phyloP scores from a whole-genome alignment of 2,329 filamentous ascomycete species.

The Metarhizium robertsii region DNA sequence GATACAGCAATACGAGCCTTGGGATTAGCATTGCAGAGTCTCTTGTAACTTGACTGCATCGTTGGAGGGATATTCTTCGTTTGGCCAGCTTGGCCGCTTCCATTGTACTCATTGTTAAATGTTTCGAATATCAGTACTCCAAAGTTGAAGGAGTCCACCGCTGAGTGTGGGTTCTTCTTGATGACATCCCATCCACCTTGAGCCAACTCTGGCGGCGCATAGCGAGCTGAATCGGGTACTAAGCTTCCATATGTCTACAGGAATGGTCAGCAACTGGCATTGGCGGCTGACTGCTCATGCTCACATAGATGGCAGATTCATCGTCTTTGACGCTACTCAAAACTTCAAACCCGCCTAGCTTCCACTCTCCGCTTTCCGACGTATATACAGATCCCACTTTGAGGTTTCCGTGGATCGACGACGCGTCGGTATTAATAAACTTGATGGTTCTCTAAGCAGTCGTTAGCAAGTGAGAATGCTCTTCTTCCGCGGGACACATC shows the following conservation, averaged over 20 bases:
- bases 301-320: constrained; percentile 79
- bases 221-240: constrained; percentile 74
- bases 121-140: constrained; percentile 80
- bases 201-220: constrained; percentile 78
- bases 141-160: constrained; percentile 80
- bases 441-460: constrained; percentile 67
- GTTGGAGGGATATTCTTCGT: constrained; percentile 76
- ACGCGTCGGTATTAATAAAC: constrained; percentile 90
- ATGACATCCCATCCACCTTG: constrained; percentile 87
- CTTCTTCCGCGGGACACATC: not conserved
- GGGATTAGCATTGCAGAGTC: constrained; percentile 78
- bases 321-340: constrained; percentile 94
- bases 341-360: constrained; percentile 85
- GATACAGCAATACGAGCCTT: constrained; percentile 78
- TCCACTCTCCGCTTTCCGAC: constrained; percentile 96
- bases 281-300: constrained; percentile 4
- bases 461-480: not conserved
- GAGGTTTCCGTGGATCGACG: constrained; percentile 82
- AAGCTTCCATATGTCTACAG: constrained; percentile 72
- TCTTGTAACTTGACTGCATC: constrained; percentile 88
- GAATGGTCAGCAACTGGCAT: not conserved
- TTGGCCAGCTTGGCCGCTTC: constrained; percentile 71
- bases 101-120: constrained; percentile 77
- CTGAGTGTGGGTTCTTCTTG: constrained; percentile 70
- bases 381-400: constrained; percentile 83